Evolutionary conservation across 768 basidiomycete species (phyloP), one percentile per base, ranked within the genome.

Genomic region (Trametes villosa): DNA sequence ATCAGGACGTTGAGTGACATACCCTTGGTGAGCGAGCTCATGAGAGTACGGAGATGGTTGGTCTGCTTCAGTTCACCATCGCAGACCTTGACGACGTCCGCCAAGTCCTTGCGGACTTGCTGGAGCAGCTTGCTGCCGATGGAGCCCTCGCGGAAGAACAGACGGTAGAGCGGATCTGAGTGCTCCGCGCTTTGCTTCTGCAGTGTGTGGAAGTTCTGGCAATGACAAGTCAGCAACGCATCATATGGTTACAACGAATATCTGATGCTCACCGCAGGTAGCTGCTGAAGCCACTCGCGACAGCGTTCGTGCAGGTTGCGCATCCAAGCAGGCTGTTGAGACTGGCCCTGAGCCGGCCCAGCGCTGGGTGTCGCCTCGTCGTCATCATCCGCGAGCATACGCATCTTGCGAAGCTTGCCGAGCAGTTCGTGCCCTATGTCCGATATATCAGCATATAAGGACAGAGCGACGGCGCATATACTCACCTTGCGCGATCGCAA

Each of bases 241-340:
- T 3, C 0, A 9, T 17, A 13, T 17, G 11, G 13, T 5, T 6
- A 6, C 5, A 55, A 20, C 51, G 27, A 51, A 5, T 13, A 20
- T n/a, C 31, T 12, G 27, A 22, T 38, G 71, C 86, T 68, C 68
- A 94, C 95, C 42, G 81, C 74, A 36, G 96, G 96, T 4, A 98
- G 73, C 52, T 84, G 80, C 3, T 76, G 76, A 50, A 95, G 81
- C 94, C 95, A 96, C 70, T 92, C 91, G 40, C 84, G 80, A 71
- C 94, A 92, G 40, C 92, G 87, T 54, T 91, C 88, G 50, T 88
- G 79, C 40, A 98, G 78, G 20, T 83, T 80, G 31, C 91, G 85
- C 96, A 98, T 98, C 96, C 96, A 99, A 1, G 89, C 91, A 22
- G 96, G 96, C 70, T 92, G 91, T 56, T 90, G 86, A 2, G 87